Conservation (phyloP, 2,329 filamentous ascomycete genomes). For the Fusarium equiseti region DNA sequence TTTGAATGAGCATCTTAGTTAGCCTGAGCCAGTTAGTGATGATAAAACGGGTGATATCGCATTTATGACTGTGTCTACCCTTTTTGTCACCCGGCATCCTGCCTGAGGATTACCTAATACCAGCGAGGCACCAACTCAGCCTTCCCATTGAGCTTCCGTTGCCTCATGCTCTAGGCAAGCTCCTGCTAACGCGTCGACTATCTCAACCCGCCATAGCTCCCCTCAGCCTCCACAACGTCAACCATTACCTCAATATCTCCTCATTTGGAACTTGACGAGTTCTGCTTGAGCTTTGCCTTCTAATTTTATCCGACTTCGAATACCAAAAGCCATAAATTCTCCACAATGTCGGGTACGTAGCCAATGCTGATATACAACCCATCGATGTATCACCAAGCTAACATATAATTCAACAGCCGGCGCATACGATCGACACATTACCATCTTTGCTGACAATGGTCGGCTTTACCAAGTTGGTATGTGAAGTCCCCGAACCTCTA, state of each 20-base stretch:
- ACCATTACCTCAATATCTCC: constrained; percentile 14
- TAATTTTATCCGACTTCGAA: constrained; percentile 14
- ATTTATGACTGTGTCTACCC: not conserved
- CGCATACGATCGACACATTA: constrained; percentile 98
- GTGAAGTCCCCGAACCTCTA: constrained; percentile 51
- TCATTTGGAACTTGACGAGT: constrained; percentile 20
- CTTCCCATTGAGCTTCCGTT: constrained; percentile 51
- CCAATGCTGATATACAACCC: constrained; percentile 29
- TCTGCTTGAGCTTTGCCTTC: constrained; percentile 27
- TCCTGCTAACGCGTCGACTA: constrained; percentile 60
- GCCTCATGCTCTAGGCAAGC: constrained; percentile 60
- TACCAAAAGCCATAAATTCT: constrained; percentile 40
- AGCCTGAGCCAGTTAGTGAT: too few species aligned
- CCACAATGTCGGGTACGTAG: constrained; percentile 66
- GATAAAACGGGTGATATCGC: not conserved
- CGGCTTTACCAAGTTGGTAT: constrained; percentile 99
- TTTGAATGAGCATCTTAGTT: too few species aligned
- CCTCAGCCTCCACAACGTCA: constrained; percentile 36
- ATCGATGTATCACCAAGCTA: constrained; percentile 44
- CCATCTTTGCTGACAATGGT: constrained; percentile 99
- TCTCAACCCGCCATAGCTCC: constrained; percentile 46
- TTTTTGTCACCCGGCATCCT: constrained; percentile 28
- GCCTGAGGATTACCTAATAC: constrained; percentile 51
- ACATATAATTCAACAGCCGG: constrained; percentile 59
- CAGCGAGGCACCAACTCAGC: constrained; percentile 51